Evolutionary conservation across 208 protist genomes (phyloP).

Genomic region (Dictyostelium gargantuum): DNA sequence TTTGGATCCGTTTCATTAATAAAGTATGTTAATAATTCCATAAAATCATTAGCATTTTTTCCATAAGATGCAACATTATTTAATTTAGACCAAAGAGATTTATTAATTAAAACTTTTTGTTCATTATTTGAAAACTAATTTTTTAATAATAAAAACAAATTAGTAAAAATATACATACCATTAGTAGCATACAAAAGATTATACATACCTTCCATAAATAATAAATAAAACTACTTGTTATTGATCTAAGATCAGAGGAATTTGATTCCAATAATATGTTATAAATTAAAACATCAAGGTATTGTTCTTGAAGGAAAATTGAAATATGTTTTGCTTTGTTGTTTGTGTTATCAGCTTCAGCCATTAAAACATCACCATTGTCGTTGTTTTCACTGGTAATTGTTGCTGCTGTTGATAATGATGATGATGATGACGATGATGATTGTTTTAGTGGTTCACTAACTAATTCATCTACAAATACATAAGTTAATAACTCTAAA

Average conservation of each 20-base stretch:
- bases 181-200: not conserved
- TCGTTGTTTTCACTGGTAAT: too few relatives aligned
- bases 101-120: conserved; percentile 19
- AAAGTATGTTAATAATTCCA: conserved; percentile 63
- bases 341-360: not conserved
- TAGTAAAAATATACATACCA: too few relatives aligned
- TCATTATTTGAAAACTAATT: conserved; percentile 21
- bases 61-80: conserved; percentile 30
- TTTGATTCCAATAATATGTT: conserved; percentile 62
- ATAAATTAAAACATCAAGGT: conserved; percentile 47
- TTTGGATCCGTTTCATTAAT: conserved; percentile 36
- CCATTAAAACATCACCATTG: not conserved
- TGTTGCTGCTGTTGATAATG: not conserved
- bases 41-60: conserved; percentile 60
- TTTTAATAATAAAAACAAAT: not conserved
- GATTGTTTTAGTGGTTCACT: not conserved
- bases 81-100: conserved; percentile 49
- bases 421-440: not conserved
- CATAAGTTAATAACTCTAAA: conserved; percentile 46
- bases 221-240: conserved; percentile 66
- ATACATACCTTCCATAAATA: conserved; percentile 22
- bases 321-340: not conserved
- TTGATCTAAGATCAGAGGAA: not conserved
- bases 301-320: conserved; percentile 25
- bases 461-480: not conserved